Evolutionary conservation across 2,329 filamentous ascomycete species (phyloP).

Genomic region (Karstenula rhodostoma): DNA sequence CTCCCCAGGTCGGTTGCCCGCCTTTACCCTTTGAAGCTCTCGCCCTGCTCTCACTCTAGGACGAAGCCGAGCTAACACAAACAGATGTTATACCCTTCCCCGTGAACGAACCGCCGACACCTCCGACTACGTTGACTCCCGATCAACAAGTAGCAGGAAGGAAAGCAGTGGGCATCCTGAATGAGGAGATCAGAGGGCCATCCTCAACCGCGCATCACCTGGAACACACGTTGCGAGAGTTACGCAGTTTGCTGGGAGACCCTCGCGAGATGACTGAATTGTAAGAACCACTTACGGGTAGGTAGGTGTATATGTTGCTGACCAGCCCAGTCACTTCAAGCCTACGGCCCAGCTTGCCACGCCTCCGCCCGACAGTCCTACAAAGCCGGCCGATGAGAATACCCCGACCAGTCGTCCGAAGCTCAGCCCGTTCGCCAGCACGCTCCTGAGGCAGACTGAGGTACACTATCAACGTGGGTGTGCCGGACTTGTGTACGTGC

Average conservation of each 20-base stretch:
- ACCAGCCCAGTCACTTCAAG: constrained; percentile 41
- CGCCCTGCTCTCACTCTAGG: constrained; percentile 26
- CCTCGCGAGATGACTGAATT: constrained; percentile 74
- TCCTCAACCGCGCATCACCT: constrained; percentile 70
- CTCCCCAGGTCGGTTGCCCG: constrained; percentile 67
- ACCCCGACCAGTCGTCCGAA: constrained; percentile 25
- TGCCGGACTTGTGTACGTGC: background rate
- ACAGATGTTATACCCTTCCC: constrained; percentile 58
- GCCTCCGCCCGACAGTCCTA: constrained; percentile 40
- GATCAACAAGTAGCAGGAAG: constrained; percentile 60
- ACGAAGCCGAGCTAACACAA: constrained; percentile 25
- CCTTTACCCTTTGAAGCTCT: constrained; percentile 25
- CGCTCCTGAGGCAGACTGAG: constrained; percentile 58
- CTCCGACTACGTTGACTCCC: constrained; percentile 45
- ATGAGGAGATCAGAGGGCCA: constrained; percentile 70
- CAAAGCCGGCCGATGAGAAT: constrained; percentile 29
- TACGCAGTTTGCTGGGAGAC: constrained; percentile 74
- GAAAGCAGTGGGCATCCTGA: constrained; percentile 70
- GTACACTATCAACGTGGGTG: constrained; percentile 47
- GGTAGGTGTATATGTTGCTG: constrained; percentile 19
- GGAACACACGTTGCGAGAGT: constrained; percentile 75
- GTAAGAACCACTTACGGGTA: constrained; percentile 54
- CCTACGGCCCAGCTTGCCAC: constrained; percentile 39
- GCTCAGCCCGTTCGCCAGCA: constrained; percentile 63
- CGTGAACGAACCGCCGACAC: constrained; percentile 50